A percentile compares a stretch with the other conserved stretches of the same genome.
Conservation (phyloP, 2,329 filamentous ascomycete genomes). For the Xylariaceae sp. region DNA sequence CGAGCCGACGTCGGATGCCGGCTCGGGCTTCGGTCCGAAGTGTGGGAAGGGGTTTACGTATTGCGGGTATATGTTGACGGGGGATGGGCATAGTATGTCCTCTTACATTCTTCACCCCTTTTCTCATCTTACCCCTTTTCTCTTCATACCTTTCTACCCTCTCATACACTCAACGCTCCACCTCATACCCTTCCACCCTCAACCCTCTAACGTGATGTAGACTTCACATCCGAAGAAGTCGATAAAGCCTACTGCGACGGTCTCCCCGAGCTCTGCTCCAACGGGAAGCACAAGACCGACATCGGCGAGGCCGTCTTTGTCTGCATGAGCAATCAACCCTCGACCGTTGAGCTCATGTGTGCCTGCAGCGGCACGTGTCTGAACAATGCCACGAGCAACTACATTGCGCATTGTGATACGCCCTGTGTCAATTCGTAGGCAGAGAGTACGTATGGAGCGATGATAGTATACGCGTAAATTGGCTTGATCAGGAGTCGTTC, state of each 20-base stretch:
- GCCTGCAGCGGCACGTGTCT: slow-evolving; percentile 30
- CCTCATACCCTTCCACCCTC: neutral
- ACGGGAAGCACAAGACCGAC: slow-evolving; percentile 27
- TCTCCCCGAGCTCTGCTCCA: slow-evolving; percentile 25
- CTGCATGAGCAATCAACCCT: slow-evolving; percentile 31
- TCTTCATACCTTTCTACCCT: neutral
- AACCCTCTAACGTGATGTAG: slow-evolving; percentile 10
- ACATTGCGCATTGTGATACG: slow-evolving; percentile 31
- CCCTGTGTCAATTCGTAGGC: slow-evolving; percentile 26
- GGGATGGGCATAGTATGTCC: slow-evolving; percentile 28
- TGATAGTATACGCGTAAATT: too few relatives aligned
- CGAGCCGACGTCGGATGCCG: too few relatives aligned
- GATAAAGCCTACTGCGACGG: slow-evolving; percentile 30
- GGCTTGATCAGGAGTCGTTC: too few relatives aligned
- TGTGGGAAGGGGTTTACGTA: slow-evolving; percentile 34
- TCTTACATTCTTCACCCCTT: neutral
- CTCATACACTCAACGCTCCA: neutral
- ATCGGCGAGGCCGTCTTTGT: slow-evolving; percentile 29
- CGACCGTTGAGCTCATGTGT: slow-evolving; percentile 29
- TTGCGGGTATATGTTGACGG: slow-evolving; percentile 31
- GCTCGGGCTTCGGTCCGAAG: slow-evolving; percentile 15
- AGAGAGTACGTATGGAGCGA: too few relatives aligned
- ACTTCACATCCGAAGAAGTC: slow-evolving; percentile 26
- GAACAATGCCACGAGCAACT: slow-evolving; percentile 29
- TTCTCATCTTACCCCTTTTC: too few relatives aligned